Percentiles rank a stretch among this genome's conserved stretches.
These are phyloP conservation scores for Penicillium paneum DNA, from an alignment of 2,329 filamentous ascomycete species.

Conservation along the genomic window DNA sequence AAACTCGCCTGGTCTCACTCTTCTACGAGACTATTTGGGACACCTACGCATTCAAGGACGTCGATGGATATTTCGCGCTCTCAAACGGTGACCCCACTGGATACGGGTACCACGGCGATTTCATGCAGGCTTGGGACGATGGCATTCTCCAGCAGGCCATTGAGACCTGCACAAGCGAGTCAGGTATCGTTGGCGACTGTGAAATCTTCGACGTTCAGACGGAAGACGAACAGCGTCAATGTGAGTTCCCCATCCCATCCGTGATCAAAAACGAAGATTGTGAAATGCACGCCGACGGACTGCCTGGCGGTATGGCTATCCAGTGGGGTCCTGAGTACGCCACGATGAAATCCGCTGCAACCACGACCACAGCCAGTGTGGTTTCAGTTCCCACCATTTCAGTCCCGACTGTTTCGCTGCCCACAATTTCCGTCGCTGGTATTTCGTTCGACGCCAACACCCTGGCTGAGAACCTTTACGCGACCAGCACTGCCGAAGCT, in stretches of 20 bases:
- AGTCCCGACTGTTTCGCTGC: background rate
- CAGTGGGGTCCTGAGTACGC: constrained; percentile 45
- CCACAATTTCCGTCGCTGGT: constrained; percentile 10
- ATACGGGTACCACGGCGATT: constrained; percentile 74
- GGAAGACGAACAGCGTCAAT: constrained; percentile 54
- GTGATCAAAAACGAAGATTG: constrained; percentile 60
- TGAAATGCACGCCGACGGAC: constrained; percentile 51
- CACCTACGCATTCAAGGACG: constrained; percentile 62
- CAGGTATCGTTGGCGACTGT: constrained; percentile 71
- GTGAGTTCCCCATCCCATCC: constrained; percentile 60
- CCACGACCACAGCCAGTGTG: background rate
- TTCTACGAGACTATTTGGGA: constrained; percentile 86
- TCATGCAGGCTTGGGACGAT: constrained; percentile 73
- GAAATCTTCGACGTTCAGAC: constrained; percentile 68
- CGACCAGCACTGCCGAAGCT: background rate
- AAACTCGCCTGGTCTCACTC: constrained; percentile 67
- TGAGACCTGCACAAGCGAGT: constrained; percentile 67
- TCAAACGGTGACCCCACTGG: constrained; percentile 76
- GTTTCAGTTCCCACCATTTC: constrained; percentile 1
- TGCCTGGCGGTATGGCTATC: constrained; percentile 64
- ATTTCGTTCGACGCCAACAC: constrained; percentile 6
- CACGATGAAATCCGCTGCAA: constrained; percentile 2
- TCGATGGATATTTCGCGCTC: constrained; percentile 68
- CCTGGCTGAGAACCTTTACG: constrained; percentile 4
- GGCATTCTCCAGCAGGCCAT: constrained; percentile 69